These are phyloP conservation scores for Sarcodon sp. DNA, from an alignment of 768 basidiomycete species.

Conservation along the genomic window DNA sequence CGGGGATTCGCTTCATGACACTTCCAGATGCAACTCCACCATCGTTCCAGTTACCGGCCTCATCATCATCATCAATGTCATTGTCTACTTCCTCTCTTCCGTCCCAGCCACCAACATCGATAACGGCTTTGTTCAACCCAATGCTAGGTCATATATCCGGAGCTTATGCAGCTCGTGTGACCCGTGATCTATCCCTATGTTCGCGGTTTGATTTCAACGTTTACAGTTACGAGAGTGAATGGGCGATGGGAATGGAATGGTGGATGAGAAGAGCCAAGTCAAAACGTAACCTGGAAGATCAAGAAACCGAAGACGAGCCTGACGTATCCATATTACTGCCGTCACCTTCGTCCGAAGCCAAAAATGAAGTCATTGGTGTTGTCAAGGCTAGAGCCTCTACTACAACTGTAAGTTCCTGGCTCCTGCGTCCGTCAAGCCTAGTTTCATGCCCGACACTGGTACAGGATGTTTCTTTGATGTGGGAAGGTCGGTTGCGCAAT, in stretches of 20 bases:
- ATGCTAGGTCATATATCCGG: constrained; percentile 90
- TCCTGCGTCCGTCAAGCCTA: neutral
- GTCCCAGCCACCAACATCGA: constrained; percentile 83
- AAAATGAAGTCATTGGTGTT: constrained; percentile 55
- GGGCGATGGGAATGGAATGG: constrained; percentile 94
- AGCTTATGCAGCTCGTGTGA: constrained; percentile 84
- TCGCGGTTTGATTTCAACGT: constrained; percentile 94
- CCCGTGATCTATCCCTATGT: constrained; percentile 73
- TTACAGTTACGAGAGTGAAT: constrained; percentile 94
- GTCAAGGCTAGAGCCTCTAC: constrained; percentile 86
- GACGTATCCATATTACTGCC: constrained; percentile 6
- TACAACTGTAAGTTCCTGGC: constrained; percentile 48
- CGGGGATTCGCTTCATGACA: constrained; percentile 90
- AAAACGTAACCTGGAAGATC: constrained; percentile 10
- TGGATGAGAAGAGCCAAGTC: constrained; percentile 61
- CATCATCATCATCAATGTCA: constrained; percentile 19
- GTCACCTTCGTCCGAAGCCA: constrained; percentile 9
- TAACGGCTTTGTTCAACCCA: constrained; percentile 91
- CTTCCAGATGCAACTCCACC: constrained; percentile 68
- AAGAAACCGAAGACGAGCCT: constrained; percentile 12
- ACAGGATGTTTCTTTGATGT: constrained; percentile 82
- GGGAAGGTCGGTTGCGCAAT: constrained; percentile 87
- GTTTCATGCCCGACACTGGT: neutral
- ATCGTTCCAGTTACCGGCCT: constrained; percentile 37
- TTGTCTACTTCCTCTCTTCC: constrained; percentile 14